These are phyloP conservation scores for Sindora glabra DNA, from an alignment of 306 rosid genomes.

Conservation along the genomic window DNA sequence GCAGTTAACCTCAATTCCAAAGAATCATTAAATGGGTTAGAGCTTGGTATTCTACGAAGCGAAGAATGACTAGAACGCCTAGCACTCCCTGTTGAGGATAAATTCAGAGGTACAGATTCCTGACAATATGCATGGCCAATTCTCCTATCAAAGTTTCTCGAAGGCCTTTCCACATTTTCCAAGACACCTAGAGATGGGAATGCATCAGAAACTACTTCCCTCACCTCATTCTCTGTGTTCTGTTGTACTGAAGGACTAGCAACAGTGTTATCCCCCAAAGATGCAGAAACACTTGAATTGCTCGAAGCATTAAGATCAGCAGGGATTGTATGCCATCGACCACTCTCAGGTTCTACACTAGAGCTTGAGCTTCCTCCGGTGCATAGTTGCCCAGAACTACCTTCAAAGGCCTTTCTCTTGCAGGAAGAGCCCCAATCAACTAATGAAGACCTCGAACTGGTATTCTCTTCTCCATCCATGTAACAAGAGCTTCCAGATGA, in stretches of 20 bases:
- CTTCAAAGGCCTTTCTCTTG: slow-evolving; percentile 81
- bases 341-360: slow-evolving; percentile 39
- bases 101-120: slow-evolving; percentile 47
- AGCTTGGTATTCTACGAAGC: slow-evolving; percentile 26
- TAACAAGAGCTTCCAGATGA: slow-evolving; percentile 52
- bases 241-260: slow-evolving; percentile 37
- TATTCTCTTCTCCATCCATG: slow-evolving; percentile 39
- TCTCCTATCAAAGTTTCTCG: slow-evolving; percentile 38
- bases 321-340: slow-evolving; percentile 33
- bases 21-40: slow-evolving; percentile 32
- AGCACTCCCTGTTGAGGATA: slow-evolving; percentile 39
- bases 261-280: slow-evolving; percentile 32
- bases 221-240: slow-evolving; percentile 39
- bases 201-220: slow-evolving; percentile 34
- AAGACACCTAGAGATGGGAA: slow-evolving; percentile 41
- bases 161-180: slow-evolving; percentile 37
- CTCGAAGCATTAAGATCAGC: slow-evolving; percentile 41
- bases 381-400: slow-evolving; percentile 53
- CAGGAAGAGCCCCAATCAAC: slow-evolving; percentile 78
- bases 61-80: slow-evolving; percentile 34
- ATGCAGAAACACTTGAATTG: slow-evolving; percentile 34
- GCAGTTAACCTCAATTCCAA: slow-evolving; percentile 54
- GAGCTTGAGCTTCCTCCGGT: slow-evolving; percentile 61
- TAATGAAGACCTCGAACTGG: slow-evolving; percentile 44
- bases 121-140: slow-evolving; percentile 30